Base-by-base conservation (phyloP, 202 grass and related monocot genomes). In the Digitaria exilis region DNA sequence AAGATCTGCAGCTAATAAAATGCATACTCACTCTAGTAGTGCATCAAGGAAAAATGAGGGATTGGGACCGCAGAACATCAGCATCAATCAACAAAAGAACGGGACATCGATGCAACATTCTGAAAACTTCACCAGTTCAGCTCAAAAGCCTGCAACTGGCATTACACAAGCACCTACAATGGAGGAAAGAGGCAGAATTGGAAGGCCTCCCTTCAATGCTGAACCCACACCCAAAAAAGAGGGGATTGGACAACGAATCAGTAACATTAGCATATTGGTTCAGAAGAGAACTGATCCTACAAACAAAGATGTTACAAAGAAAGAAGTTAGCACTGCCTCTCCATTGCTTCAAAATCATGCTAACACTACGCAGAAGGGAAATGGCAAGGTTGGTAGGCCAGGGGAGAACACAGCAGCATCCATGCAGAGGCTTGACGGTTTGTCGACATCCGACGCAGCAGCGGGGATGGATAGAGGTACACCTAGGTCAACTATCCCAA, bases 201-300 rank as follows among this genome's bases (percentile, higher is more conserved):
- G 61, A 21, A 90, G 82, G 66, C 73, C 77, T 87, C 61, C 78
- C 48, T 77, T 81, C 55, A 85, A 78, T 57, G 62, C 62, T 89
- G 90, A 88, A 83, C 45, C 34, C 9, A 26, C 52, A 46, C 69
- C 88, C 24, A 84, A 21, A 73, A 92, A 86, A 80, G 83, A 86
- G 12, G 79, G 75, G 64, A 50, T 59, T 48, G 90, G 86, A 26
- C 90, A 89, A 42, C 79, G 75, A 50, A 80, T 83, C 80, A 86
- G 72, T 92, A 91, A 88, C 63, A 82, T 85, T 83, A 85, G 79
- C 75, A 86, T 92, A 86, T 51, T 80, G 70, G 80, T 89, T 75
- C 86, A 80, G 71, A 92, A 88, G 76, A 89, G 79, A 92, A 60
- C 49, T 52, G 90, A 92, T 69, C 71, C 32, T 74, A 32, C 83